Evolutionary conservation across 2,329 filamentous ascomycete species (phyloP).

Genomic region (Stenocarpella maydis): DNA sequence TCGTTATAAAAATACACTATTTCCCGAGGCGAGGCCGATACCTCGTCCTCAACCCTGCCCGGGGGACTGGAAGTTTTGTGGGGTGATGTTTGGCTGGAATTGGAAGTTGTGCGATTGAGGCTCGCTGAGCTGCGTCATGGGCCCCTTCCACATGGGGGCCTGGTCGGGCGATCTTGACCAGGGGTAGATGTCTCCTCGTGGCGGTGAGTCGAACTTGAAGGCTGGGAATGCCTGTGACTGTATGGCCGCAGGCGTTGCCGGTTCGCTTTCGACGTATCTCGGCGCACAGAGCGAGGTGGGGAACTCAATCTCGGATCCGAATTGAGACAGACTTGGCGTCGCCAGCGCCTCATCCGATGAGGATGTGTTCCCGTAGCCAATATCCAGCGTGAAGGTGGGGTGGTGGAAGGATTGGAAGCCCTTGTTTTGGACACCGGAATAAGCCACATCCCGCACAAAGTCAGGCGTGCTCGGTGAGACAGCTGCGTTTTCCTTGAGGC

Average conservation of each 20-base stretch:
- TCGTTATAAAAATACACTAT: conserved; percentile 20
- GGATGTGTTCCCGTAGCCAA: conserved; percentile 44
- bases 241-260: conserved; percentile 54
- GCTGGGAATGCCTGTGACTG: conserved; percentile 44
- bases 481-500: conserved; percentile 48
- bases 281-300: conserved; percentile 50
- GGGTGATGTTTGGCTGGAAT: conserved; percentile 56
- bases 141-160: conserved; percentile 28
- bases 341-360: conserved; percentile 58
- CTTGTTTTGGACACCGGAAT: conserved; percentile 26
- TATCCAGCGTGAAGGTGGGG: conserved; percentile 43
- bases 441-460: conserved; percentile 45
- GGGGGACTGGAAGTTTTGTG: conserved; percentile 49
- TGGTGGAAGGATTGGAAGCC: conserved; percentile 38
- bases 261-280: conserved; percentile 58
- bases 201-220: conserved; percentile 62
- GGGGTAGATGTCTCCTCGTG: conserved; percentile 48
- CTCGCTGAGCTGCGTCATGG: conserved; percentile 37
- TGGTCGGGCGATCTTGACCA: conserved; percentile 36
- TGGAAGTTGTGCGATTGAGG: conserved; percentile 53
- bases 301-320: conserved; percentile 57
- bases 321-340: conserved; percentile 55
- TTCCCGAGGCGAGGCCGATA: not conserved
- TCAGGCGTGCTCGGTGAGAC: conserved; percentile 50
- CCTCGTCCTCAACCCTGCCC: conserved; percentile 10